phyloP scores from a whole-genome alignment of 345 rosid genomes.

The Geranium brycei region DNA sequence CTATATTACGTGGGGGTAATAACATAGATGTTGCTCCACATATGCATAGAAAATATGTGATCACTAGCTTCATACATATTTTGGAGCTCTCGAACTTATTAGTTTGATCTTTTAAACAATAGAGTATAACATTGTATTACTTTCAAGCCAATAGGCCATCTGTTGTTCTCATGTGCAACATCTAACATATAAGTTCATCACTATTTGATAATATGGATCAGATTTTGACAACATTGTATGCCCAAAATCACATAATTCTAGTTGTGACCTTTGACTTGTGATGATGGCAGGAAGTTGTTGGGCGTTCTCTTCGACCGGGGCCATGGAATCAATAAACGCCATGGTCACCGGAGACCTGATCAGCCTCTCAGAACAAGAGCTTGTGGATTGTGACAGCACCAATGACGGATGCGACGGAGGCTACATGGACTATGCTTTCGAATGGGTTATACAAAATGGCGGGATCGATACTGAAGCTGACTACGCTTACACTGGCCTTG shows the following conservation, averaged over 20 bases:
- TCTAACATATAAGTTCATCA: no score
- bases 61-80: no score
- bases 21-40: no score
- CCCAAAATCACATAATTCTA: neutral
- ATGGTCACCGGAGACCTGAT: conserved; percentile 37
- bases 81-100: no score
- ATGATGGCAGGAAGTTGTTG: conserved; percentile 53
- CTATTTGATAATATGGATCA: no score
- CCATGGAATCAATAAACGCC: conserved; percentile 60
- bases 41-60: no score
- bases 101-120: no score
- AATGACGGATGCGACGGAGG: conserved; percentile 67
- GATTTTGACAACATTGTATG: no score
- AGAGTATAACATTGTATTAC: no score
- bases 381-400: conserved; percentile 49
- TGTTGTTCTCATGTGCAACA: no score
- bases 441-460: conserved; percentile 56
- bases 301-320: conserved; percentile 62
- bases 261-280: neutral
- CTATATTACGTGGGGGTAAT: no score
- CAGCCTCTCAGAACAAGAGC: conserved; percentile 67
- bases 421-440: conserved; percentile 65
- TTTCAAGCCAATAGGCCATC: no score
- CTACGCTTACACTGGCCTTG: conserved; percentile 47
- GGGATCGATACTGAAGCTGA: conserved; percentile 50